Evolutionary conservation across 306 rosid species (phyloP).

Genomic region (Glycine soja): DNA sequence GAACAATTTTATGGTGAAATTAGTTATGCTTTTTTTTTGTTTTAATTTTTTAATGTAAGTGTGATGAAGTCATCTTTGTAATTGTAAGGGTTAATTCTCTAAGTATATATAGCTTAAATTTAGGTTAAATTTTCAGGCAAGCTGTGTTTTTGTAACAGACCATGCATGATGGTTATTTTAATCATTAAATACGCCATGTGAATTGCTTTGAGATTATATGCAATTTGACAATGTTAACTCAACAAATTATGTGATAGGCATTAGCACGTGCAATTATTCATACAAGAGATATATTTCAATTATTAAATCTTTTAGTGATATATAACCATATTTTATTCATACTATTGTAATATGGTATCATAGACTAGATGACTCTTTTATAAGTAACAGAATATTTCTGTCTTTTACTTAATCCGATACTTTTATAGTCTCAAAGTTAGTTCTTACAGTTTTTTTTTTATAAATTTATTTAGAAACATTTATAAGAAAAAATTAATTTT

Average conservation of each 20-base stretch:
- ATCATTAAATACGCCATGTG: constrained; percentile 25
- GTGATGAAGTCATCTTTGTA: no score
- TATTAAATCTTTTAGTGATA: background rate
- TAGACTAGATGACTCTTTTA: background rate
- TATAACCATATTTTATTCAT: background rate
- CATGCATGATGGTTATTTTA: background rate
- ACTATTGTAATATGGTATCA: no score
- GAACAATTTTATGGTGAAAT: no score
- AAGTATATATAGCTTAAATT: background rate
- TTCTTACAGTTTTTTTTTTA: background rate
- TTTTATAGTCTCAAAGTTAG: background rate
- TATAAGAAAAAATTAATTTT: no score
- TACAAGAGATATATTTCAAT: background rate
- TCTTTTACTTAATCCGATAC: background rate
- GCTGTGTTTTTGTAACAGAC: background rate
- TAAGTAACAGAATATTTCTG: background rate
- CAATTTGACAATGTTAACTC: background rate
- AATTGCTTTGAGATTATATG: constrained; percentile 17
- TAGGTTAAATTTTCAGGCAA: background rate
- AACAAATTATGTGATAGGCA: background rate
- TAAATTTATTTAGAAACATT: no score
- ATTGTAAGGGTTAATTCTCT: background rate
- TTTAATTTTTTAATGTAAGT: no score
- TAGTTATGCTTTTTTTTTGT: no score
- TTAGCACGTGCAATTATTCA: constrained; percentile 14